These are phyloP conservation scores for Gnetum montanum DNA, from an alignment of 75 land plant genomes.

Conservation along the genomic window DNA sequence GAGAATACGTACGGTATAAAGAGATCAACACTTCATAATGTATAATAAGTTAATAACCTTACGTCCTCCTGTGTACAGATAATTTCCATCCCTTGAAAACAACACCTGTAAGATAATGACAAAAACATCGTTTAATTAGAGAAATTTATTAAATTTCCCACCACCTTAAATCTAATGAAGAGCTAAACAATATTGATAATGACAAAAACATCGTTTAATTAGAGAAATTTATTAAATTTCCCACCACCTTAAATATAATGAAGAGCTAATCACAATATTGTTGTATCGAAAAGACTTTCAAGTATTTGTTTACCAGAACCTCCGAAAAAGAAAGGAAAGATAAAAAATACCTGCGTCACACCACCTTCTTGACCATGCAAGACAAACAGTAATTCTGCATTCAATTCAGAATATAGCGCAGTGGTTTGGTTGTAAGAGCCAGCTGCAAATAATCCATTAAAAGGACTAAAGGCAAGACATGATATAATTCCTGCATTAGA, in stretches of 20 bases:
- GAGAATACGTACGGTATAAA: no score
- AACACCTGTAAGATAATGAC: conserved; percentile 44
- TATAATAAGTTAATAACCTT: conserved; percentile 48
- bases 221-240: neutral
- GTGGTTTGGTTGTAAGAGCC: conserved; percentile 87
- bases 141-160: neutral
- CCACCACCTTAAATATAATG: conserved; percentile 80
- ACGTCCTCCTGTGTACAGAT: conserved; percentile 85
- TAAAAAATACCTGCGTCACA: conserved; percentile 70
- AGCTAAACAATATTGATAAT: conserved; percentile 1
- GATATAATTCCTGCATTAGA: conserved; percentile 73
- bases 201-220: neutral
- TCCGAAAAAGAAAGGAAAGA: no score
- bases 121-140: neutral
- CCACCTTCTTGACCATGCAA: conserved; percentile 98
- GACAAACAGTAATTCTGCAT: conserved; percentile 78
- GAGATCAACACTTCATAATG: no score
- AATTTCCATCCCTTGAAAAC: conserved; percentile 96
- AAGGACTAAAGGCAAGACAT: conserved; percentile 66
- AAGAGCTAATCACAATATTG: conserved; percentile 20
- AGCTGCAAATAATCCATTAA: conserved; percentile 70
- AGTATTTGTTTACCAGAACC: no score
- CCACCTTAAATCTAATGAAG: conserved; percentile 83
- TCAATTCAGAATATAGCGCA: conserved; percentile 72
- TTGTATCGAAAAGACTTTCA: no score